Evolutionary conservation across 805 yeast species (phyloP).

Genomic region (Lachancea waltii): DNA sequence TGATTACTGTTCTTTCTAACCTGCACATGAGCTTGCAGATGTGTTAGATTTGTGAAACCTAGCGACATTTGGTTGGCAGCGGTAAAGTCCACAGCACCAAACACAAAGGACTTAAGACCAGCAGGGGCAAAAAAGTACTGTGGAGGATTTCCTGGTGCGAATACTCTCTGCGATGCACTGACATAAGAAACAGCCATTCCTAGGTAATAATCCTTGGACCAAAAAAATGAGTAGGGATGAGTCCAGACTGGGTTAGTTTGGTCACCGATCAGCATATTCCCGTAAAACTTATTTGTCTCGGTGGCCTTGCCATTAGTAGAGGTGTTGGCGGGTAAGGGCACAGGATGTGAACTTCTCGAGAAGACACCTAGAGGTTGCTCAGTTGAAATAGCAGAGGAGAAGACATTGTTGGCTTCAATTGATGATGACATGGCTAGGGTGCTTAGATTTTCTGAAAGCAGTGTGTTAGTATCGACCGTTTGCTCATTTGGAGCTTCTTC

Average conservation of each 20-base stretch:
- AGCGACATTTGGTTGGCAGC: constrained; percentile 20
- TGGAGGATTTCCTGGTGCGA: constrained; percentile 53
- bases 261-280: constrained; percentile 59
- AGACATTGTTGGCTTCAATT: constrained; percentile 8
- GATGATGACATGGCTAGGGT: constrained; percentile 2
- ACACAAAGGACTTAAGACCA: constrained; percentile 53
- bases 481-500: no score
- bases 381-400: constrained; percentile 35
- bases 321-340: constrained; percentile 8
- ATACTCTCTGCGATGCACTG: constrained; percentile 51
- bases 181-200: constrained; percentile 71
- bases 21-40: constrained; percentile 32
- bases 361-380: constrained; percentile 41
- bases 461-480: neutral
- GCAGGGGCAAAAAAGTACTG: constrained; percentile 65
- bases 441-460: neutral
- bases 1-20: constrained; percentile 30
- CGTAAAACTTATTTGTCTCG: constrained; percentile 74
- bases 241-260: constrained; percentile 73
- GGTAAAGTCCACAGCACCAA: constrained; percentile 41
- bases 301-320: constrained; percentile 37
- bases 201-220: constrained; percentile 41
- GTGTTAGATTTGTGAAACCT: constrained; percentile 27
- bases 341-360: constrained; percentile 37
- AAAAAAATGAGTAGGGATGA: constrained; percentile 76